Evolutionary conservation across 2,329 filamentous ascomycete species (phyloP), one percentile per base, ranked within the genome.

Genomic region (Xylariomycetidae sp.): DNA sequence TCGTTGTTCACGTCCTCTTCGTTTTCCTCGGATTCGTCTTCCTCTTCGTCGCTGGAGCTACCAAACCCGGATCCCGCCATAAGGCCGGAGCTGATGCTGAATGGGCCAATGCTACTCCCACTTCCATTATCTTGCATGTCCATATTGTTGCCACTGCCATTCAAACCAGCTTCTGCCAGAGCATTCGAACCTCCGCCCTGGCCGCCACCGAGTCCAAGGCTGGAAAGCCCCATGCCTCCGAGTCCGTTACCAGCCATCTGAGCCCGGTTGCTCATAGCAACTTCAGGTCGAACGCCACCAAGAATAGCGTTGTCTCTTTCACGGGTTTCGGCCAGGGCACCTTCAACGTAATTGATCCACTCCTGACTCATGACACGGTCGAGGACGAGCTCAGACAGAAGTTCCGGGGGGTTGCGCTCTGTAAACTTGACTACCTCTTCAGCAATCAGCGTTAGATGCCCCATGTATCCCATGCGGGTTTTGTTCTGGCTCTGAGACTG

Each of bases 401-500:
- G 68, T 62, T 97, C 89, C 1, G 88, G 85, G 4, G 90, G 85
- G 58, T 96, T 87, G 34, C 92, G 80, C 61, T 96, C 92, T 22
- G 88, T 95, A 56, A 98, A 97, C 62, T 97, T 98, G 56, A 97
- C 88, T 13, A 98, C 92, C 61, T 98, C 92, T 61, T 98, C 92
- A 18, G 92, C 90, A 40, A 98, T 96, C 17, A 98, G 74, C 1
- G 92, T 98, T 31, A 98, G 70, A 59, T 98, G 92, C 3, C 92
- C 92, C 34, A 98, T 98, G 64, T 97, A 98, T 25, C 92, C 92
- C 59, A 97, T 81, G 30, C 92, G 83, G 62, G 94, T 96, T 59
- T 86, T 88, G 44, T 78, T 87, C 54, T 84, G 79, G 38, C 75
- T 69, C 60, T 97, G 88, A 1, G 88, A 86, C 57, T 86, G 82